Percentiles rank a stretch among this genome's conserved stretches.
Evolutionary conservation across 345 rosid genomes (phyloP).

Genomic region (Microcos paniculata): DNA sequence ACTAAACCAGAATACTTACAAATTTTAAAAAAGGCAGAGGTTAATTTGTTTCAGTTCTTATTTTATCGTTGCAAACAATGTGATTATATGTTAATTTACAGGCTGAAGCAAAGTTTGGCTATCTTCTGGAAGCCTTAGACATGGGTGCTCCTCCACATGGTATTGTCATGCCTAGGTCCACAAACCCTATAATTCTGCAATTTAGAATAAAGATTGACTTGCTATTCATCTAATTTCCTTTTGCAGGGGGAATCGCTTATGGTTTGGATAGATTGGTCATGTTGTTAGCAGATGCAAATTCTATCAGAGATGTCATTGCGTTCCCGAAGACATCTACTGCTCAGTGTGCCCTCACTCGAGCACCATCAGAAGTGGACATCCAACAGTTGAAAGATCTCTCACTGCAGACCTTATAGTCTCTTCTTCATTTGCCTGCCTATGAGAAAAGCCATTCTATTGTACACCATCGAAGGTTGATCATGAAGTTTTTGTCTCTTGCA

Average conservation of each 20-base stretch:
- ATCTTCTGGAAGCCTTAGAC: slow-evolving; percentile 93
- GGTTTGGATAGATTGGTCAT: slow-evolving; percentile 93
- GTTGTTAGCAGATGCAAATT: slow-evolving; percentile 74
- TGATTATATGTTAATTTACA: slow-evolving; percentile 23
- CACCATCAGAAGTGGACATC: slow-evolving; percentile 95
- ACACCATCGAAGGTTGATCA: not conserved
- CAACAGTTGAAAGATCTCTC: slow-evolving; percentile 80
- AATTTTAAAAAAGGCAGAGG: slow-evolving; percentile 2
- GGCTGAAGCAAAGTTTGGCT: slow-evolving; percentile 97
- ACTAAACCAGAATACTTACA: not conserved
- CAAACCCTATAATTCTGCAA: not conserved
- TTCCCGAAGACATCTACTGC: slow-evolving; percentile 95
- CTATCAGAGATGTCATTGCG: slow-evolving; percentile 93
- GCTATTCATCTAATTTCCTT: not conserved
- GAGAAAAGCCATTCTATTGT: not conserved
- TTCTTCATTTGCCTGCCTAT: not conserved
- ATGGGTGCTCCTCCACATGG: slow-evolving; percentile 99
- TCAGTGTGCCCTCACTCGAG: slow-evolving; percentile 82
- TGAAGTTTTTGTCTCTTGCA: not conserved
- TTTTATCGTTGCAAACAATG: not conserved
- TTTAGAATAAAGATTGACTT: not conserved
- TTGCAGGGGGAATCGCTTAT: slow-evolving; percentile 86
- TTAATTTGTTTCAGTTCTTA: not conserved
- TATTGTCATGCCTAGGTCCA: slow-evolving; percentile 27
- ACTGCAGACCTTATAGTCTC: slow-evolving; percentile 32